Conservation (phyloP, 2,329 filamentous ascomycete genomes). For the Verticillium tricorpus region DNA sequence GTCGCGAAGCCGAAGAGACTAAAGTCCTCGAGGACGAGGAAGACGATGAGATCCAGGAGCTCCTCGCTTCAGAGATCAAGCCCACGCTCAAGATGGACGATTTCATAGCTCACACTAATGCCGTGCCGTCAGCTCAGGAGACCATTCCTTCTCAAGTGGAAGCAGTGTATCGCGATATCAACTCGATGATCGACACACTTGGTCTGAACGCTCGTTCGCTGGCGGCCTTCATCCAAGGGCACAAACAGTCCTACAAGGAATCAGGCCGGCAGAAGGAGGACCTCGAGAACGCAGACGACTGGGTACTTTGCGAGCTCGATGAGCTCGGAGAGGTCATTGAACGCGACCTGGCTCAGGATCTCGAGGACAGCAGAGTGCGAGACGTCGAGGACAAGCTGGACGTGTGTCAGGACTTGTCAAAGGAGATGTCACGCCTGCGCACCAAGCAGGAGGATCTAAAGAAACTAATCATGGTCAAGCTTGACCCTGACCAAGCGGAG, state of each 20-base stretch:
- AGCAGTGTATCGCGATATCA: constrained; percentile 72
- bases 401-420: constrained; percentile 61
- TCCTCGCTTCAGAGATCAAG: constrained; percentile 56
- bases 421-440: constrained; percentile 67
- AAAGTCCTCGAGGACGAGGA: constrained; percentile 62
- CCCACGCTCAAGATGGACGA: constrained; percentile 60
- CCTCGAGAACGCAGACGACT: constrained; percentile 63
- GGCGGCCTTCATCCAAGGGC: constrained; percentile 61
- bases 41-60: constrained; percentile 61
- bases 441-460: constrained; percentile 75
- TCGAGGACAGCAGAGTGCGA: constrained; percentile 65
- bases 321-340: constrained; percentile 63
- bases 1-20: constrained; percentile 52
- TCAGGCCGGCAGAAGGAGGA: constrained; percentile 59
- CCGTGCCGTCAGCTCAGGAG: constrained; percentile 47
- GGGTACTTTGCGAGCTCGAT: constrained; percentile 72
- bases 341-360: constrained; percentile 55
- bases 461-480: constrained; percentile 65
- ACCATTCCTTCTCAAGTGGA: constrained; percentile 60
- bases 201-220: constrained; percentile 76
- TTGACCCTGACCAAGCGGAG: constrained; percentile 64
- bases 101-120: constrained; percentile 60
- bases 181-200: constrained; percentile 90
- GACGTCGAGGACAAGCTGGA: constrained; percentile 65
- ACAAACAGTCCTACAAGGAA: constrained; percentile 51